Evolutionary conservation across 495 filamentous ascomycete genomes (phyloP), one percentile per base, ranked within the genome.

Genomic region (Penicillium daleae): DNA sequence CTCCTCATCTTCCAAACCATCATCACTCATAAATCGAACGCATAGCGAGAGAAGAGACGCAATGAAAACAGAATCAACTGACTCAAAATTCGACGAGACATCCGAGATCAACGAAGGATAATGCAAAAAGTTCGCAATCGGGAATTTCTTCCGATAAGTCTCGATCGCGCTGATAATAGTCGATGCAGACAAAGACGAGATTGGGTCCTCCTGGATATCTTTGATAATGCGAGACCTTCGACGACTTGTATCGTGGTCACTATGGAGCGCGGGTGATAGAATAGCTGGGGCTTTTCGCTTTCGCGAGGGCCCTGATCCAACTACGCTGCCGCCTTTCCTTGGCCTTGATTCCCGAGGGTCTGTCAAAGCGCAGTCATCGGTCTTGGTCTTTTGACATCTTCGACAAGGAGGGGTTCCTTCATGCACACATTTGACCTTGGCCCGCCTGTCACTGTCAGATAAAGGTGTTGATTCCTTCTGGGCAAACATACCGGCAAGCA

Each of bases 391-490:
- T 31, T 70, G 61, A 22, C 78, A 80, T 40, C 78, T 74, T 22
- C 66, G 76, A 60, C 78, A 80, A 1, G 78, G 78, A 0, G 78
- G 71, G 3, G 63, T 70, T 31, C 78, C 76, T 15, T 78, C 69
- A 68, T 80, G 76, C 4, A 76, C 51, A 35, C 78, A 80, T 63
- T 79, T 80, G 50, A 80, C 76, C 50, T 80, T 80, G 35, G 78
- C 74, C 60, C 73, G 73, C 15, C 76, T 79, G 26, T 24, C 4
- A 22, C 32, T 1, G 24, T 60, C 26, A 60, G 58, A 22, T 9
- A 4, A 53, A 15, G 26, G 21, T 17, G 3, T n/a, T 44, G 37
- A 26, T 8, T 56, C 2, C 13, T 13, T 39, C 15, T 24, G 24
- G 29, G 24, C 27, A 52, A 15, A 54, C 67, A 33, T 64, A 79